Base-by-base conservation (phyloP, 148 eudicot species). In the Diospyros kaki region DNA sequence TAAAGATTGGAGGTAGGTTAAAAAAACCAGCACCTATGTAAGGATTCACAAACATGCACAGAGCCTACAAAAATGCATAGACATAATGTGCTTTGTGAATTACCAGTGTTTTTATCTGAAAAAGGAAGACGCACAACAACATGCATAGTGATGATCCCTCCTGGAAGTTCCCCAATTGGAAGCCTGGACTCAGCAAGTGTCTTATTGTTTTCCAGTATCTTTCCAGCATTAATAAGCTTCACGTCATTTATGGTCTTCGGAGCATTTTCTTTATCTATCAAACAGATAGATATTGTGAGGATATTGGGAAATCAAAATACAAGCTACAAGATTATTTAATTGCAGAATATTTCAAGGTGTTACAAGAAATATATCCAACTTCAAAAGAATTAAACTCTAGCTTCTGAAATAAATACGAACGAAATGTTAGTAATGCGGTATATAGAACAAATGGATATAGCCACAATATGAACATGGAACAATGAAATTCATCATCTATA, bases 151-250 rank as follows among this genome's bases (percentile, higher is more conserved):
- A 84, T 84, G 58, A 81, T 83, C 11, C 69, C 90, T 71, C 84
- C 88, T 4, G 84, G 81, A 56, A 84, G 51, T 68, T 85, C 86
- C 74, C 80, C 82, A 78, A 87, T 76, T 58, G 83, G 85, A 43
- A 76, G 77, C 80, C 86, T 83, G 64, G 84, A 87, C 59, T 87
- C 90, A 15, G 75, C 88, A 73, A 84, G 83, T 73, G 90, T 84
- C 73, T 66, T 81, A 73, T 73, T 81, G 73, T 87, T 85, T 68
- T 87, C 90, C 70, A 87, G 77, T 76, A 87, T 85, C 86, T 75
- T 87, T 79, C 90, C 90, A 12, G 86, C 88, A 77, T 84, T 85
- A 52, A 87, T 87, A 60, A 87, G 82, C 76, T 83, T 84, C 79
- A 87, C 53, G 69, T 87, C 90, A 54, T 77, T 81, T 72, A 82